Evolutionary conservation across 495 filamentous ascomycete species (phyloP).

Genomic region (Talaromyces wortmannii): DNA sequence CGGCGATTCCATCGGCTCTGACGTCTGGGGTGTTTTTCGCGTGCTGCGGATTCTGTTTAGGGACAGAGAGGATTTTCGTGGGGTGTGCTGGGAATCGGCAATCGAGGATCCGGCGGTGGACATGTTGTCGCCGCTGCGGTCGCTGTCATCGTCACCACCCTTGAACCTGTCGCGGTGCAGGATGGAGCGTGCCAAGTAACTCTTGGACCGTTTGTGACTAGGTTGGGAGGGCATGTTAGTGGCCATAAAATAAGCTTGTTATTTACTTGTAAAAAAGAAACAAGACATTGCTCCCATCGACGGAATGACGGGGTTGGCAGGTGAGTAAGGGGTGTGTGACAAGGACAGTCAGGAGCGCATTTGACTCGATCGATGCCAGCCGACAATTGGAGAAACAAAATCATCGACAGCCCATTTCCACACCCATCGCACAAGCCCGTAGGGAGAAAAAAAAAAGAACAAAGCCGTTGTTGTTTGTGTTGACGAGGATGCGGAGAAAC

Average conservation of each 20-base stretch:
- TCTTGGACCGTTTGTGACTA: constrained; percentile 50
- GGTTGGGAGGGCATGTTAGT: constrained; percentile 18
- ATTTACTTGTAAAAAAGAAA: too few species aligned
- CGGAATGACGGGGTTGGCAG: neutral
- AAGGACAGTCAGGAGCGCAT: too few species aligned
- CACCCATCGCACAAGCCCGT: too few species aligned
- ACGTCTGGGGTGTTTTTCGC: constrained; percentile 17
- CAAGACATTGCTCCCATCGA: neutral
- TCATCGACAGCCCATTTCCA: too few species aligned
- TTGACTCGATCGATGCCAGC: too few species aligned
- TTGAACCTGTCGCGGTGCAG: constrained; percentile 45
- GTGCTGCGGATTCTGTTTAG: constrained; percentile 22
- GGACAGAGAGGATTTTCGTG: constrained; percentile 6
- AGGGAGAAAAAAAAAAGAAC: too few species aligned
- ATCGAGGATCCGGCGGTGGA: constrained; percentile 19
- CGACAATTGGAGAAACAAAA: too few species aligned
- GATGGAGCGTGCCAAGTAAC: constrained; percentile 43
- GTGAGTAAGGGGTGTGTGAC: too few species aligned
- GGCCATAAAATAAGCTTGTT: neutral
- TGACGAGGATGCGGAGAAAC: constrained; percentile 7
- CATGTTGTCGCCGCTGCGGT: constrained; percentile 15
- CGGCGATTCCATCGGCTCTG: constrained; percentile 8
- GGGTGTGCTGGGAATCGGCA: constrained; percentile 10
- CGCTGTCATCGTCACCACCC: constrained; percentile 21
- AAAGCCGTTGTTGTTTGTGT: neutral